Evolutionary conservation across 345 rosid species (phyloP).

Genomic region (Heritiera fomes): DNA sequence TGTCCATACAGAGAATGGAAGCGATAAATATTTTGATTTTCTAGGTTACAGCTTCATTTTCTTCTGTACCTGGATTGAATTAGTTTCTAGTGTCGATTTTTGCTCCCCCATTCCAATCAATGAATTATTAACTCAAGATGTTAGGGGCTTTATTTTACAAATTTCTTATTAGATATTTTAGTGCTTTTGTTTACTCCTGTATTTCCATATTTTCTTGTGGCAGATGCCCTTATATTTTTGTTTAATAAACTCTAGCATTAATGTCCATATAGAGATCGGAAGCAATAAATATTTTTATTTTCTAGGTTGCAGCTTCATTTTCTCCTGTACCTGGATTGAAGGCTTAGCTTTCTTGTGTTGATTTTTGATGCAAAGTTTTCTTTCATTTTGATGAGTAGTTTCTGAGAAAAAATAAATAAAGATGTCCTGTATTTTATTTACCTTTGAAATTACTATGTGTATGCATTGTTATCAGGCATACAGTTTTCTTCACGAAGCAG

Average conservation of each 20-base stretch:
- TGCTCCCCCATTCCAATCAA: neutral
- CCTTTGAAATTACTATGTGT: neutral
- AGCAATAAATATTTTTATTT: neutral
- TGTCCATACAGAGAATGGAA: neutral
- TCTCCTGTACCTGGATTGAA: neutral
- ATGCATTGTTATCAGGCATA: neutral
- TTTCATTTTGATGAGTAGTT: neutral
- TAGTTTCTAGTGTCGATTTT: neutral
- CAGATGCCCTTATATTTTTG: neutral
- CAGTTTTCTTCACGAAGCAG: constrained; percentile 8
- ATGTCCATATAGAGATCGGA: neutral
- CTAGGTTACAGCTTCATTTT: too few relatives aligned
- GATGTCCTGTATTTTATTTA: neutral
- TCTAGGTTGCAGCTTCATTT: too few relatives aligned
- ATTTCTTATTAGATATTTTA: neutral
- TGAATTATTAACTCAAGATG: neutral
- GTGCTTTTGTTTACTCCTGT: neutral
- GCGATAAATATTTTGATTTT: neutral
- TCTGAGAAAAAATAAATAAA: too few relatives aligned
- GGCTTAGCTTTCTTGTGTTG: neutral
- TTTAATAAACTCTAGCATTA: neutral
- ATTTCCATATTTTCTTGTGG: neutral
- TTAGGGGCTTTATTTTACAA: neutral
- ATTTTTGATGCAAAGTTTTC: neutral
- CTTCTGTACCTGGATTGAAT: too few relatives aligned